Evolutionary conservation across 257 asterid genomes (phyloP).

Genomic region (Parsonsia alboflavescens): DNA sequence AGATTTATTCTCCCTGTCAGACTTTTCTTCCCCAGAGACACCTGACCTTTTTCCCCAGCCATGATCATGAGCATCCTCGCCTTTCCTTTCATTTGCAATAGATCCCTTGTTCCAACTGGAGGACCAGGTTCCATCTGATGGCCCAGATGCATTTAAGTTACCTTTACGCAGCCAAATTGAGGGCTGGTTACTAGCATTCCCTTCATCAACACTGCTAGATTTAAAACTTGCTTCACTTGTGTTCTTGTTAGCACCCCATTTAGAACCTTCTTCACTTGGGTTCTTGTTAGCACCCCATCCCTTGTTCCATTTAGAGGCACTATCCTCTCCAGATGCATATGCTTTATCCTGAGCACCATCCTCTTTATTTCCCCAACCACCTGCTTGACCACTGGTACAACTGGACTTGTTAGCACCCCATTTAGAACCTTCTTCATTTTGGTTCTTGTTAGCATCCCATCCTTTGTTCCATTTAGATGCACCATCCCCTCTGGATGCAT

Average conservation of each 20-base stretch:
- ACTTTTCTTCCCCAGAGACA: conserved; percentile 15
- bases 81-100: no score
- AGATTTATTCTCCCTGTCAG: neutral
- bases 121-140: no score
- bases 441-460: conserved; percentile 23
- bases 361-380: conserved; percentile 31
- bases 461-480: conserved; percentile 25
- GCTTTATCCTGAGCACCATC: conserved; percentile 28
- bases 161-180: no score
- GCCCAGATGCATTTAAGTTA: no score
- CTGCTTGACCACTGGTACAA: conserved; percentile 13
- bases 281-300: conserved; percentile 26
- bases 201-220: no score
- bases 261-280: conserved; percentile 20
- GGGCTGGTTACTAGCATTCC: no score
- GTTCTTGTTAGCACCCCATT: conserved; percentile 19
- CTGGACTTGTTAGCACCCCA: conserved; percentile 25
- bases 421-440: conserved; percentile 18
- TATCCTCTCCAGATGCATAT: conserved; percentile 14
- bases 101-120: no score
- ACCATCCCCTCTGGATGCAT: conserved; percentile 13
- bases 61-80: neutral
- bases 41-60: conserved; percentile 11
- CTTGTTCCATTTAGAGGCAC: conserved; percentile 21
- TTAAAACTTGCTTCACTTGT: conserved; percentile 1